Evolutionary conservation across 257 asterid species (phyloP), one percentile per base, ranked within the genome.

Genomic region (Rubia yunnanensis): DNA sequence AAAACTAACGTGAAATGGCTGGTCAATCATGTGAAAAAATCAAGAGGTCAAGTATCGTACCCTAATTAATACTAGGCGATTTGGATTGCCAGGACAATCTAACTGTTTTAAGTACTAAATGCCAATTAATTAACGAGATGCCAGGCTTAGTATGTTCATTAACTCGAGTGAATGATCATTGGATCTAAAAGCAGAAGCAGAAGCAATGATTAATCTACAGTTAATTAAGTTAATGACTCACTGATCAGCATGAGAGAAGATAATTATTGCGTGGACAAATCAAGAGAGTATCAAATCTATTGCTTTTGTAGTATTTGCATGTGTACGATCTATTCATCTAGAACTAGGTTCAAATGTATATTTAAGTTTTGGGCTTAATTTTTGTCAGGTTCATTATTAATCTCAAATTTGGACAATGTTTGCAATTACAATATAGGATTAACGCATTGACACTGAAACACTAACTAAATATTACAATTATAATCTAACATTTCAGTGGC

Each of bases 11-110:
- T 17, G 46, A 30, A 32, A 60, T 60, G 46, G 46, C 46, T 28
- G 31, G 69, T 49, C 46, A 48, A 48, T 10, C 69, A 41, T 23
- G 57, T 14, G 66, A 26, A 50, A 22, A 13, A 32, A 3, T 30
- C 26, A 22, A 65, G 30, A 14, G n/a, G 65, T 41, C 26, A 58
- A 2, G 20, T 11, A 27, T 13, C 2, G 36, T 3, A 15, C 23
- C 9, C 14, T 55, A 67, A 27, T 30, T 15, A 57, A 57, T 13
- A n/a, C 20, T n/a, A 27, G 38, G 60, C 49, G 44, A 68, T 36
- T 49, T 28, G 50, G 10, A 59, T 60, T 66, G 70, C 66, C 70
- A 75, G 66, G 66, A 53, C 62, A 31, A 44, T 38, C n/a, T 55
- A 18, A 32, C 49, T 32, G 64, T 32, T 31, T 58, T 60, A 60